These are phyloP conservation scores for Diaporthe sp. DNA, from an alignment of 2,329 filamentous ascomycete genomes.

Conservation along the genomic window DNA sequence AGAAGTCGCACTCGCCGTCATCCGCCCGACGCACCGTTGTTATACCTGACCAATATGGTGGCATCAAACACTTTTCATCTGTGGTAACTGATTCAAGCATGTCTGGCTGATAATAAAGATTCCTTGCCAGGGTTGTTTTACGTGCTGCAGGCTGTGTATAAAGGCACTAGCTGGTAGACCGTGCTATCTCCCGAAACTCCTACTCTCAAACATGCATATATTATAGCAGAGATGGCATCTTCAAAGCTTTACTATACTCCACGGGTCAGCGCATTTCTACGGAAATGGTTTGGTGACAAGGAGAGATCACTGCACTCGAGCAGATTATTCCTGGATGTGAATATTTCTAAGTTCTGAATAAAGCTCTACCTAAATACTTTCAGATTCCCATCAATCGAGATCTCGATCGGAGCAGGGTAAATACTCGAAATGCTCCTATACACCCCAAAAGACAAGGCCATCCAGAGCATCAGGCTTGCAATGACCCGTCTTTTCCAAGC, in stretches of 20 bases:
- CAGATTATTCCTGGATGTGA: background rate
- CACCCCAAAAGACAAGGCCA: background rate
- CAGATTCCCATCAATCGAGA: too few species aligned
- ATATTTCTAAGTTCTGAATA: background rate
- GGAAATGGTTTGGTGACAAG: background rate
- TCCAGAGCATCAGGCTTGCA: slow-evolving; percentile 8
- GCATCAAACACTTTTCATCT: background rate
- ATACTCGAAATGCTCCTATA: background rate
- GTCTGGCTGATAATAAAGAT: background rate
- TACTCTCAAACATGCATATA: background rate
- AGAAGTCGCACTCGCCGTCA: background rate
- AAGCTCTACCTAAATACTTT: background rate
- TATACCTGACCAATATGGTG: too few species aligned
- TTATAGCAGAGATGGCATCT: background rate
- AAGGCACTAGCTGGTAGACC: background rate
- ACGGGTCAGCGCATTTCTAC: background rate
- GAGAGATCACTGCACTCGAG: background rate
- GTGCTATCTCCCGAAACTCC: background rate
- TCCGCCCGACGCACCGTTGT: too few species aligned
- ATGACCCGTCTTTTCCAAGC: background rate
- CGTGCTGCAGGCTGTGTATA: background rate
- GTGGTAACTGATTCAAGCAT: too few species aligned
- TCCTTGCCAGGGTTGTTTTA: background rate
- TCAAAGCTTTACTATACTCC: too few species aligned
- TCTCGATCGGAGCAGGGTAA: too few species aligned